Base-by-base conservation (phyloP, 2,329 filamentous ascomycete genomes). In the Periglandula ipomoeae region DNA sequence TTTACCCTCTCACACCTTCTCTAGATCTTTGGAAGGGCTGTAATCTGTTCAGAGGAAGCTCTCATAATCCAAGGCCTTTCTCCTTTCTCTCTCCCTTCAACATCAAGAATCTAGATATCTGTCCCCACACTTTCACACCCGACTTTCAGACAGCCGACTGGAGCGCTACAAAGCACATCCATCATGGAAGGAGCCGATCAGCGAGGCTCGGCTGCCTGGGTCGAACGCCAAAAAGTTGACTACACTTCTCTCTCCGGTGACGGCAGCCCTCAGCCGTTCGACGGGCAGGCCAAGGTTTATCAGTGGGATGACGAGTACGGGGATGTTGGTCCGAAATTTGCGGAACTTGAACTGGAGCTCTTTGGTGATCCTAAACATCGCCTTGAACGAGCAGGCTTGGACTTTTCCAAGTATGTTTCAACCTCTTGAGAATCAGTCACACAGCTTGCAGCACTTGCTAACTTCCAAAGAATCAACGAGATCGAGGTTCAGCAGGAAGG, bases 251-350 rank as follows among this genome's bases (percentile, higher is more conserved):
- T 61, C 39, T 30, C 51, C 1, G 37, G 52, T 4, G 50, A 45
- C 3, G 51, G 58, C 5, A 47, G 41, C 4, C 35, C 44, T 6
- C 58, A 59, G 10, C 58, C 62, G 2, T 81, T 74, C 68, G 77
- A 74, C 13, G 65, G 70, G 34, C 77, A 78, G 48, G 83, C 81
- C n/a, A 68, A 62, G 0, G 73, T 85, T 39, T 97, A 97, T 58
- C 80, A 90, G 59, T 97, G 87, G 85, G 75, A 82, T 17, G 89
- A 89, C 10, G 88, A 95, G 3, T 87, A 77, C 56, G 93, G 91
- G 2, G 91, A 97, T 37, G 73, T 98, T 47, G 91, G 85, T 6
- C 89, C 89, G 0, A 72, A 71, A 44, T 77, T 83, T 47, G 70
- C 76, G 0, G 77, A 81, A 43, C 78, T 98, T 0, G 91, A 97